Base-by-base conservation (phyloP, 2,329 filamentous ascomycete species). In the Colletotrichum australisinense region DNA sequence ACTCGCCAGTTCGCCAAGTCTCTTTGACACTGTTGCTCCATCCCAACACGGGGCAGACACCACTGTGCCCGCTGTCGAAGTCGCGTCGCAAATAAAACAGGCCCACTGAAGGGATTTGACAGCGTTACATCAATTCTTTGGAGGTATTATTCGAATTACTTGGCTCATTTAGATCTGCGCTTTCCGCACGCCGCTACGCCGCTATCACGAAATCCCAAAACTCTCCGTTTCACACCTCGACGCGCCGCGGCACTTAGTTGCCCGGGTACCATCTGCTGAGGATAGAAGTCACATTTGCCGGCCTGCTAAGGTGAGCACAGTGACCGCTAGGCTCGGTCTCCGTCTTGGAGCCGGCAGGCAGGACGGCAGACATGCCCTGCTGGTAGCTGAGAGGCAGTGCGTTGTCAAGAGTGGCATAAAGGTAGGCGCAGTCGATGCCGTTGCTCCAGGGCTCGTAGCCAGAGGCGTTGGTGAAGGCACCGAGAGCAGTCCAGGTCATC, bases 371-470 rank as follows among this genome's bases (percentile, higher is more conserved):
- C 76, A 80, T 77, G n/a, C 69, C 63, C 12, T 76, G 55, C 57
- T 80, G 79, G 1, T 77, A 74, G 0, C 60, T 60, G 1, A 77
- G 49, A 8, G 76, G 73, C 1, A 80, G 42, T 6, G 78, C 78
- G 19, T 79, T 74, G 65, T 79, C 79, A 0, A 76, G 46, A 2
- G 77, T 76, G 49, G 75, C 77, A 26, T 76, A 76, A 22, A 80
- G 72, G 68, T 78, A 80, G 63, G 76, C 75, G 49, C 72, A 76
- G 32, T 77, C 74, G 6, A 80, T 76, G n/a, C 78, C 76, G 30
- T 78, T 76, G 22, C 76, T 76, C 79, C 79, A 80, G 1, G 79
- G 78, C 56, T 79, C 79, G 28, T 77, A 78, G n/a, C 69, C 74
- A 0, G 72, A 74, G n/a, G 72, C 22, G 5, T 46, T 72, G 52